Conservation (phyloP, 2,329 filamentous ascomycete genomes). For the Leptographium flavum region DNA sequence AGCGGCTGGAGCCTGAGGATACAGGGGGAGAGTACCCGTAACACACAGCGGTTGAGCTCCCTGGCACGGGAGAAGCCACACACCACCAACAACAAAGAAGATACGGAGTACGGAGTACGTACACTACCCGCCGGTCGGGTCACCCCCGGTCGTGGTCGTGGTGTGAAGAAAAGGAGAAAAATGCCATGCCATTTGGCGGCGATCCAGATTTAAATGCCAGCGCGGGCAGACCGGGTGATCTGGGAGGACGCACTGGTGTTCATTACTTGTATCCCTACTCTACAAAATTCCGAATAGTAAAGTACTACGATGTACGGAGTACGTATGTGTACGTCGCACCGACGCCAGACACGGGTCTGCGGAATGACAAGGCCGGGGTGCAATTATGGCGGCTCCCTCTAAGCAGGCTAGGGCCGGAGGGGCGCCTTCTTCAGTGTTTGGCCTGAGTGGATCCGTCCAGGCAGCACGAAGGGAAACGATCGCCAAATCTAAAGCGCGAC, state of each 20-base stretch:
- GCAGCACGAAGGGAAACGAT: neutral
- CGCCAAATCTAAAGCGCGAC: neutral
- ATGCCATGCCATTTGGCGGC: slow-evolving; percentile 5
- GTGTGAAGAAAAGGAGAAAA: neutral
- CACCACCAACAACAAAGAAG: neutral
- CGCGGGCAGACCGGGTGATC: too few relatives aligned
- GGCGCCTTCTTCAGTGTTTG: neutral
- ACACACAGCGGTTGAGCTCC: too few relatives aligned
- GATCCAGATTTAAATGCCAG: slow-evolving; percentile 6
- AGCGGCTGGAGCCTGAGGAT: neutral
- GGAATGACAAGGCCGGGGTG: neutral
- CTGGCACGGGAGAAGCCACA: neutral
- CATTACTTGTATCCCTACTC: too few relatives aligned
- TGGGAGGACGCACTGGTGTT: too few relatives aligned
- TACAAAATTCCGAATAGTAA: too few relatives aligned
- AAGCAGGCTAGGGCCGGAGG: neutral
- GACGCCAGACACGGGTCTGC: neutral
- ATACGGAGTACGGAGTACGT: neutral
- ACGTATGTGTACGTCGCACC: too few relatives aligned
- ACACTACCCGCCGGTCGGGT: neutral
- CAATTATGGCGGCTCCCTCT: neutral
- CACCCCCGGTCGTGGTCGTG: slow-evolving; percentile 3
- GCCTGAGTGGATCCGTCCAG: neutral
- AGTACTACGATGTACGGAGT: too few relatives aligned
- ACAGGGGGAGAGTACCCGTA: too few relatives aligned